Conservation (phyloP, 2,329 filamentous ascomycete species). For the Phyllosticta paracitricarpa region DNA sequence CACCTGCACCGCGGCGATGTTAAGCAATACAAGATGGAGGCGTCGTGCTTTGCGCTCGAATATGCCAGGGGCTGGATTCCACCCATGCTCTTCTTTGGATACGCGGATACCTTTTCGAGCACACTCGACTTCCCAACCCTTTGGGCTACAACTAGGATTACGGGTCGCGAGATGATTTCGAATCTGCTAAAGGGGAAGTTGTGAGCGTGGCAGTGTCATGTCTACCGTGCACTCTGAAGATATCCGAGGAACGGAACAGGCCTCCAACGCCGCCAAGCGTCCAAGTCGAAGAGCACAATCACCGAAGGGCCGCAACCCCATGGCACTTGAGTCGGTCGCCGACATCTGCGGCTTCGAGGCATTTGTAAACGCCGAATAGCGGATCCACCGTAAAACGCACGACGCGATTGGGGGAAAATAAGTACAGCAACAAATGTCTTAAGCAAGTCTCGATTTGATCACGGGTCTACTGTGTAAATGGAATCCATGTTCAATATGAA, state of each 20-base stretch:
- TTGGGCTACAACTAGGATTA: conserved; percentile 67
- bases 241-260: neutral
- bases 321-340: neutral
- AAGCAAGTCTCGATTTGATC: neutral
- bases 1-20: conserved; percentile 60
- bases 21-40: conserved; percentile 77
- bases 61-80: conserved; percentile 86
- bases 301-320: neutral
- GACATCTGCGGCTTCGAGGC: neutral
- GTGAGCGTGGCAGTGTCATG: conserved; percentile 26
- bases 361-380: neutral
- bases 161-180: conserved; percentile 62
- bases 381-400: neutral
- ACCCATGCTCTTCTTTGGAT: conserved; percentile 84
- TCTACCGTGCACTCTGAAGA: neutral
- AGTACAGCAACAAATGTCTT: neutral
- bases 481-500: neutral
- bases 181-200: conserved; percentile 66
- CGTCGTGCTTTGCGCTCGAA: conserved; percentile 69
- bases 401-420: neutral
- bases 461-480: neutral
- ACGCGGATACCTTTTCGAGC: conserved; percentile 67
- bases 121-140: conserved; percentile 79
- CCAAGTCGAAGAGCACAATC: neutral
- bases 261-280: neutral